Evolutionary conservation across 192 early-diverging fungal genomes (phyloP).

Genomic region (Coemansia sp.): DNA sequence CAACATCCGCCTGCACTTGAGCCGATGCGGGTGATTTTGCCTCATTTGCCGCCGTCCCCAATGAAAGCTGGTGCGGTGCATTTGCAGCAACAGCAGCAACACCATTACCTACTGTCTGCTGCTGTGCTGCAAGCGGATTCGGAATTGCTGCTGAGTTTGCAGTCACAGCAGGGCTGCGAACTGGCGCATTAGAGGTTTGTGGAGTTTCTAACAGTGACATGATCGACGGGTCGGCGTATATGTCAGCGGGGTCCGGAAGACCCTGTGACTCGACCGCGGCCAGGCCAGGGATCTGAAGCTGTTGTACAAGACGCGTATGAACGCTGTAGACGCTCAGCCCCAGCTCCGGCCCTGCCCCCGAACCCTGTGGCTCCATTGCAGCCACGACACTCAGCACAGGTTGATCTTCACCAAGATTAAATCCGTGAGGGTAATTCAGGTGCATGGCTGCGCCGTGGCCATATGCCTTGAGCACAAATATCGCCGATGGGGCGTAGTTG

Average conservation of each 20-base stretch:
- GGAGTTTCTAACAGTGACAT: conserved; percentile 1
- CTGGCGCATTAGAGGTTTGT: background rate
- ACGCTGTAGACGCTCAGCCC: conserved; percentile 44
- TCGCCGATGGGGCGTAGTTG: conserved; percentile 28
- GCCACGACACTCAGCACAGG: conserved; percentile 30
- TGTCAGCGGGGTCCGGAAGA: conserved; percentile 27
- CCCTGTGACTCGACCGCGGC: conserved; percentile 16
- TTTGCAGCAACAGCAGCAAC: background rate
- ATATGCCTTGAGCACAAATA: conserved; percentile 25
- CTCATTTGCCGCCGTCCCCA: background rate
- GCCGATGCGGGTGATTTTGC: background rate
- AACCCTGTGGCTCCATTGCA: conserved; percentile 20
- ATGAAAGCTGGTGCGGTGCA: background rate
- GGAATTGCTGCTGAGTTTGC: background rate
- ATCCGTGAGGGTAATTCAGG: conserved; percentile 26
- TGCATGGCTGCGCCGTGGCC: conserved; percentile 30
- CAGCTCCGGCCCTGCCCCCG: background rate
- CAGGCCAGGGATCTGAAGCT: conserved; percentile 35
- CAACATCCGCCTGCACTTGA: conserved; percentile 27
- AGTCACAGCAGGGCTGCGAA: conserved; percentile 2
- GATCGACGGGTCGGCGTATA: conserved; percentile 15
- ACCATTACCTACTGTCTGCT: no score
- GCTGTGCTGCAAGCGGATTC: background rate
- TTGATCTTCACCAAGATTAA: conserved; percentile 37
- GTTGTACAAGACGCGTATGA: conserved; percentile 45